Evolutionary conservation across 1,284 basidiomycete species (phyloP).

Genomic region (Tilletia caries): DNA sequence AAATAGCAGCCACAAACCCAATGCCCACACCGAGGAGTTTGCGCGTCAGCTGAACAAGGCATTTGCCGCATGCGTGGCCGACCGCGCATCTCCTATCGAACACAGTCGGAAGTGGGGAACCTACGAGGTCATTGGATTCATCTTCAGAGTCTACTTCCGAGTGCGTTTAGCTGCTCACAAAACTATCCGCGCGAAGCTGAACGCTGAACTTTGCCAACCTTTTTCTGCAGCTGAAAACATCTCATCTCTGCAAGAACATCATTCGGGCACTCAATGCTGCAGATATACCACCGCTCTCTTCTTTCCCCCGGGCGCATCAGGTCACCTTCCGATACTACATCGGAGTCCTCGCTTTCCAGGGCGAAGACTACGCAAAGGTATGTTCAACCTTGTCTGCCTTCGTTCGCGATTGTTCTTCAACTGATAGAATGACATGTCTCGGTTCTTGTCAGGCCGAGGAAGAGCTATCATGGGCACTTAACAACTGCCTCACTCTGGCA

Average conservation of each 20-base stretch:
- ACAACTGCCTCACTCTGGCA: conserved; percentile 69
- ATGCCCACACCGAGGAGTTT: conserved; percentile 77
- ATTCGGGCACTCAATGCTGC: conserved; percentile 82
- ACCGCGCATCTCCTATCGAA: conserved; percentile 67
- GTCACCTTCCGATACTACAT: conserved; percentile 77
- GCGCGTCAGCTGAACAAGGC: conserved; percentile 85
- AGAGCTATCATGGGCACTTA: conserved; percentile 76
- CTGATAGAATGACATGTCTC: not conserved
- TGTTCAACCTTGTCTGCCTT: not conserved
- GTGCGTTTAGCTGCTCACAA: conserved; percentile 57
- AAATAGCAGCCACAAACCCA: conserved; percentile 25
- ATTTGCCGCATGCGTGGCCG: conserved; percentile 83
- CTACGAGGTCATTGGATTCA: conserved; percentile 86
- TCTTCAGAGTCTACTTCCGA: conserved; percentile 91
- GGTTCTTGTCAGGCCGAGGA: conserved; percentile 65
- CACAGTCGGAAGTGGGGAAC: conserved; percentile 81
- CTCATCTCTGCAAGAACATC: conserved; percentile 86
- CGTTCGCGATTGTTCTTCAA: not conserved
- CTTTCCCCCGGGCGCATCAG: conserved; percentile 80
- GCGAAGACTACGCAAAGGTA: conserved; percentile 69
- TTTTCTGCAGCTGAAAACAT: conserved; percentile 70
- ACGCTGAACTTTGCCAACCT: conserved; percentile 16
- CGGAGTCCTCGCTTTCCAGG: conserved; percentile 87
- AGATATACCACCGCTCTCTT: conserved; percentile 72
- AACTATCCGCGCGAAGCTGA: not conserved